Evolutionary conservation across 2,329 filamentous ascomycete species (phyloP).

Genomic region (Colletotrichum graminicola): DNA sequence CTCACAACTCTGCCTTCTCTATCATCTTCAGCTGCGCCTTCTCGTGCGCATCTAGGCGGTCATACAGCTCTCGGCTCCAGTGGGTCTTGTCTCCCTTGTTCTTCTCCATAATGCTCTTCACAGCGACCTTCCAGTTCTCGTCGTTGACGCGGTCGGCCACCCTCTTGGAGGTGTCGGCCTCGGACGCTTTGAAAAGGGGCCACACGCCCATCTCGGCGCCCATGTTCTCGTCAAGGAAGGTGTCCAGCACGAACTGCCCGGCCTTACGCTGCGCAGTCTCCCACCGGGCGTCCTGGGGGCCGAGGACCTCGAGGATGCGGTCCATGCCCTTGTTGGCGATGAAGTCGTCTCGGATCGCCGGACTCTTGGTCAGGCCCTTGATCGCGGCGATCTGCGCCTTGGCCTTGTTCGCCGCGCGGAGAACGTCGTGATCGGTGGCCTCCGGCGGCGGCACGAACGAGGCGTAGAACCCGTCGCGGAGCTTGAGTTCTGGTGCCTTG

Average conservation of each 20-base stretch:
- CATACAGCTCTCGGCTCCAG: slow-evolving; percentile 39
- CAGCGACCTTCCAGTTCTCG: slow-evolving; percentile 35
- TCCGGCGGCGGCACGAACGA: slow-evolving; percentile 51
- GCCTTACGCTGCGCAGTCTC: slow-evolving; percentile 65
- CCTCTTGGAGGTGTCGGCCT: slow-evolving; percentile 38
- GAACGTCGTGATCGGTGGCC: slow-evolving; percentile 10
- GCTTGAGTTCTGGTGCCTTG: slow-evolving; percentile 39
- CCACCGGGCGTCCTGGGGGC: slow-evolving; percentile 61
- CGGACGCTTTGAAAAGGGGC: slow-evolving; percentile 53
- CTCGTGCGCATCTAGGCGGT: slow-evolving; percentile 39
- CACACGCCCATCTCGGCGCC: slow-evolving; percentile 69
- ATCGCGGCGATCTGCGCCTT: slow-evolving; percentile 63
- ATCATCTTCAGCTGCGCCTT: slow-evolving; percentile 39
- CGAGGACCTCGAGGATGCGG: slow-evolving; percentile 65
- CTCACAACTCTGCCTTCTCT: slow-evolving; percentile 48
- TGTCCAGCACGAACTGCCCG: slow-evolving; percentile 71
- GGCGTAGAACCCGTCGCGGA: slow-evolving; percentile 57
- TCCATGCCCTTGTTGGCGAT: slow-evolving; percentile 66
- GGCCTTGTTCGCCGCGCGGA: slow-evolving; percentile 46
- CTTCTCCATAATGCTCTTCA: slow-evolving; percentile 35
- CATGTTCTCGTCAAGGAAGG: slow-evolving; percentile 75
- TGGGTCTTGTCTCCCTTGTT: slow-evolving; percentile 36
- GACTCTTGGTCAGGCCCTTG: slow-evolving; percentile 68
- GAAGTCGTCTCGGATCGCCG: slow-evolving; percentile 66
- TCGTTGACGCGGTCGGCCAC: slow-evolving; percentile 36